Evolutionary conservation across 768 basidiomycete genomes (phyloP).

Genomic region (Calocybe indica): DNA sequence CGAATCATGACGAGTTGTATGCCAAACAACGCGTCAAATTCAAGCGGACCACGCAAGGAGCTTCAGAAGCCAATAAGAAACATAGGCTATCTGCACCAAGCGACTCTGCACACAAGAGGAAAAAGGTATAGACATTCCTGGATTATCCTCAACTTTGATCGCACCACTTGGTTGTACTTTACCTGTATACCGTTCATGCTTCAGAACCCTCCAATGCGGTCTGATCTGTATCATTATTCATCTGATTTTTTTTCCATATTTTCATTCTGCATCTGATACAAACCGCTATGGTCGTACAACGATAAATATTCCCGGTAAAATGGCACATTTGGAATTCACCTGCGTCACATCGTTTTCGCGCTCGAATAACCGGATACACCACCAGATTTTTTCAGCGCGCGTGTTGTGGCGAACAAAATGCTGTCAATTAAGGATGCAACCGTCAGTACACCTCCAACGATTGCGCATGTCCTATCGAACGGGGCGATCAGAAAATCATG

Average conservation of each 20-base stretch:
- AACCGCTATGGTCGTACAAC: too few species aligned
- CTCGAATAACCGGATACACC: conserved; percentile 21
- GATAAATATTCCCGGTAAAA: too few species aligned
- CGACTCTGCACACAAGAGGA: too few species aligned
- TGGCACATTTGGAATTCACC: conserved; percentile 13
- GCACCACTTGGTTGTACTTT: too few species aligned
- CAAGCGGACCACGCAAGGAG: conserved; percentile 2
- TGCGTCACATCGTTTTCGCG: conserved; percentile 40
- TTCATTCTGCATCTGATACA: too few species aligned
- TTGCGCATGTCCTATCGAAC: conserved; percentile 79
- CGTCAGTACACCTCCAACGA: conserved; percentile 95
- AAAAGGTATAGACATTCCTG: too few species aligned
- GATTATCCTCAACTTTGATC: too few species aligned
- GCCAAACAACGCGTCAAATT: conserved; percentile 14
- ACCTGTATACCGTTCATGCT: too few species aligned
- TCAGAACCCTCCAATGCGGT: too few species aligned
- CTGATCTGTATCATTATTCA: too few species aligned
- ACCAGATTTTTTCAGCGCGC: conserved; percentile 60
- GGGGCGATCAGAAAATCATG: conserved; percentile 1
- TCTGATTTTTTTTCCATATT: too few species aligned
- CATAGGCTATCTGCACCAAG: too few species aligned
- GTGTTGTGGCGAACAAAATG: conserved; percentile 76
- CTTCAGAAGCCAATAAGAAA: not conserved
- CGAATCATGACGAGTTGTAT: conserved; percentile 32
- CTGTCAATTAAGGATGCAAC: conserved; percentile 88